Conservation (phyloP, 169 alveolate species). For the Theileria equi region DNA sequence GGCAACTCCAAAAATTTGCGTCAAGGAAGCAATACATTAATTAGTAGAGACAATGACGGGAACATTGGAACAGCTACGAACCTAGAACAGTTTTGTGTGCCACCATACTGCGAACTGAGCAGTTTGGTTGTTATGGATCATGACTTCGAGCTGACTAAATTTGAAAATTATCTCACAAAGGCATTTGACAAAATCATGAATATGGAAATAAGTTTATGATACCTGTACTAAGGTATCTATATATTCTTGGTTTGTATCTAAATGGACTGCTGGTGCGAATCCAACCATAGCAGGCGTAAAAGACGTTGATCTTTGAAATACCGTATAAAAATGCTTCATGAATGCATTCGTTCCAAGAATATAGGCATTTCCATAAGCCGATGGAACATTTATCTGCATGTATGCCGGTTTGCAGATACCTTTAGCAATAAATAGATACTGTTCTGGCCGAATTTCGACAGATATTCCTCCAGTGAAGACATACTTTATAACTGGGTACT, state of each 20-base stretch:
- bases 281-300: conserved; percentile 61
- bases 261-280: background rate
- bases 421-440: conserved; percentile 57
- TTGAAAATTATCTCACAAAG: conserved; percentile 60
- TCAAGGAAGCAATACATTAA: background rate
- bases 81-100: conserved; percentile 20
- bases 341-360: conserved; percentile 82
- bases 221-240: background rate
- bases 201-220: background rate
- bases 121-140: conserved; percentile 60
- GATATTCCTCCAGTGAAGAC: conserved; percentile 56
- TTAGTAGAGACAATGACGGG: conserved; percentile 1
- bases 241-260: background rate
- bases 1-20: background rate
- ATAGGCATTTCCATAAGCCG: conserved; percentile 82
- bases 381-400: conserved; percentile 86
- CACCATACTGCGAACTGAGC: conserved; percentile 77
- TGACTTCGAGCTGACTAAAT: conserved; percentile 60
- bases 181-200: background rate
- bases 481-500: conserved; percentile 32
- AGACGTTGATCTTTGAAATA: conserved; percentile 62
- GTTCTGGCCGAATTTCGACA: conserved; percentile 66
- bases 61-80: background rate
- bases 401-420: conserved; percentile 81
- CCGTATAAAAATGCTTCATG: conserved; percentile 85